phyloP scores from a whole-genome alignment of 441 rosid species.

The Adansonia madagascariensis region DNA sequence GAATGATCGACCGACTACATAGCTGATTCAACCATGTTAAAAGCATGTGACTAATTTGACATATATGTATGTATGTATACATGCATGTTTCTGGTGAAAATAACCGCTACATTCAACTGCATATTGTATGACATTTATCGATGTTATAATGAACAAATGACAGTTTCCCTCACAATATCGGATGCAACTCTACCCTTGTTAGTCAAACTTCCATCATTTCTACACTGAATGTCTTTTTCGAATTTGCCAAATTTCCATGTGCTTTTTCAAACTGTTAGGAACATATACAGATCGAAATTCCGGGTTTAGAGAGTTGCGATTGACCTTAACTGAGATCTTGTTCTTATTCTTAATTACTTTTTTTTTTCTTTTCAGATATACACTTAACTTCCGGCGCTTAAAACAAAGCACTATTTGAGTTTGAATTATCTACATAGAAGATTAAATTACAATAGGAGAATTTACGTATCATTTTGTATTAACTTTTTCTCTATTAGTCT shows the following conservation, averaged over 20 bases:
- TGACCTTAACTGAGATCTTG: not conserved
- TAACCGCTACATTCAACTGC: not conserved
- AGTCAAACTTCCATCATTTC: not conserved
- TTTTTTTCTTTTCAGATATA: not conserved
- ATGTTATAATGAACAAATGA: not conserved
- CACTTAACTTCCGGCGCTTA: too few species aligned
- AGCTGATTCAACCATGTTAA: not conserved
- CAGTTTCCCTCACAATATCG: not conserved
- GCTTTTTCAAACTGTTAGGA: not conserved
- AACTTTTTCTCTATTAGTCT: too few species aligned
- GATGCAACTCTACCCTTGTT: not conserved
- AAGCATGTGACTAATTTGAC: conserved; percentile 4
- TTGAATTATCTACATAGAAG: too few species aligned
- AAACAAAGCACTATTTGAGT: too few species aligned
- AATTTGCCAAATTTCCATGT: not conserved
- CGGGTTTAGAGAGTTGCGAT: not conserved
- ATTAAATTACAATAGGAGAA: too few species aligned
- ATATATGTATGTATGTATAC: not conserved
- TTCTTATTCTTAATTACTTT: not conserved
- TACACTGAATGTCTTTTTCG: not conserved
- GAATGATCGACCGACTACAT: not conserved
- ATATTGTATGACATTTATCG: not conserved
- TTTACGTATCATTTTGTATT: too few species aligned
- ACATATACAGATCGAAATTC: not conserved
- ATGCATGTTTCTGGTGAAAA: not conserved